A percentile compares a stretch with the other conserved stretches of the same genome.
Evolutionary conservation across 371 early-diverging fungal genomes (phyloP).

Genomic region (Mucor racemosus): DNA sequence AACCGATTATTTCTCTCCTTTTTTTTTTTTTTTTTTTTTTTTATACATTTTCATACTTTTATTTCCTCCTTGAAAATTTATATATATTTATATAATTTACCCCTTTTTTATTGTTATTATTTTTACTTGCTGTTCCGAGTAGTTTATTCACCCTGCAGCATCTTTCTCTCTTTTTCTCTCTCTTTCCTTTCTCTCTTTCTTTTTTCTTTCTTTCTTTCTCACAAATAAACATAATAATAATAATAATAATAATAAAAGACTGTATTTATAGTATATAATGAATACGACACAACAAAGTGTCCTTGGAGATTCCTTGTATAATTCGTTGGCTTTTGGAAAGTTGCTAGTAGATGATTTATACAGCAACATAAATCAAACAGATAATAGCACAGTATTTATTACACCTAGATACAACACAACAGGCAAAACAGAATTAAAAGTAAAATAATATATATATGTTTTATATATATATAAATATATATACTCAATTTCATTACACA

Average conservation of each 20-base stretch:
- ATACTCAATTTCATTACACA: background rate
- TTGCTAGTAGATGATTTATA: constrained; percentile 32
- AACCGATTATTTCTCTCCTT: background rate
- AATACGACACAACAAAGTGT: constrained; percentile 25
- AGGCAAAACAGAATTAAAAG: constrained; percentile 44
- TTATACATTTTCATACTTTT: constrained; percentile 3
- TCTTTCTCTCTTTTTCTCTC: constrained; percentile 3
- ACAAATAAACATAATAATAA: background rate
- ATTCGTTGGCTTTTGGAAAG: constrained; percentile 40
- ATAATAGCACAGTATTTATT: constrained; percentile 46
- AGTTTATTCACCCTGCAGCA: constrained; percentile 11
- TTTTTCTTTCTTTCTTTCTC: background rate
- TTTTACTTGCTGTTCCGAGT: background rate
- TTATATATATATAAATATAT: background rate
- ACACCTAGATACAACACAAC: constrained; percentile 46
- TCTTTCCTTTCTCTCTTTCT: background rate
- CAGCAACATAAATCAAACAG: constrained; percentile 43
- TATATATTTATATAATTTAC: constrained; percentile 3
- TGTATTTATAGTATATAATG: constrained; percentile 5
- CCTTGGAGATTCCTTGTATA: constrained; percentile 10
- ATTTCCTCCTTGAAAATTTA: background rate
- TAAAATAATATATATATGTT: constrained; percentile 8
- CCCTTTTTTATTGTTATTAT: constrained; percentile 2
- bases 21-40: constrained; percentile 5
- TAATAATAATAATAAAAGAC: background rate